Percentiles rank a stretch among this genome's conserved stretches.
Evolutionary conservation across 148 eudicot genomes (phyloP).

Genomic region (Bassia scoparia): DNA sequence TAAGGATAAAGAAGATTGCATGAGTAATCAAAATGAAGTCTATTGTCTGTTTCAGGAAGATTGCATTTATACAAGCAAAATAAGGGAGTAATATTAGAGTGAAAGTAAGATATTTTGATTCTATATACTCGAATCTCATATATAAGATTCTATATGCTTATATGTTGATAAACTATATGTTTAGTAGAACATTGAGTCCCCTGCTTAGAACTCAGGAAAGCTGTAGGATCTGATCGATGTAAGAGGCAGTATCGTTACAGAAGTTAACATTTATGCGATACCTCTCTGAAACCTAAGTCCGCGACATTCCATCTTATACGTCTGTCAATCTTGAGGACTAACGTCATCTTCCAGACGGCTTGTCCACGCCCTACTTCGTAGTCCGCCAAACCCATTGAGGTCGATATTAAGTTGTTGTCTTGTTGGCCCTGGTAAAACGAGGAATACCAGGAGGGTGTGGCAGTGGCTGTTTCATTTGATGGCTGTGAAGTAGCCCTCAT

Average conservation of each 20-base stretch:
- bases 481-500: no score
- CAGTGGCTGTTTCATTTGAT: no score
- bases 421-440: slow-evolving; percentile 66
- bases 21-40: no score
- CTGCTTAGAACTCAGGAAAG: slow-evolving; percentile 44
- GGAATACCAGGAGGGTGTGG: slow-evolving; percentile 52
- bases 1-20: no score
- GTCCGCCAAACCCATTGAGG: slow-evolving; percentile 47
- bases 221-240: slow-evolving; percentile 45
- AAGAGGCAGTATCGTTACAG: slow-evolving; percentile 52
- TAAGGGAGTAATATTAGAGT: not conserved
- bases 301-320: slow-evolving; percentile 74
- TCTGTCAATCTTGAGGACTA: slow-evolving; percentile 54
- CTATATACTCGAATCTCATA: slow-evolving; percentile 9
- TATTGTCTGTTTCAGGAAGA: no score
- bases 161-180: slow-evolving; percentile 34
- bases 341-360: slow-evolving; percentile 45
- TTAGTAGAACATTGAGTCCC: slow-evolving; percentile 73
- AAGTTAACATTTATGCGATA: slow-evolving; percentile 65
- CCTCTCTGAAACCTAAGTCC: slow-evolving; percentile 75
- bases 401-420: slow-evolving; percentile 52
- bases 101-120: not conserved
- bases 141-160: no score
- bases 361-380: slow-evolving; percentile 67
- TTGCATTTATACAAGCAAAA: not conserved